phyloP scores from a whole-genome alignment of 768 basidiomycete species.

The Podaxis pistillaris region DNA sequence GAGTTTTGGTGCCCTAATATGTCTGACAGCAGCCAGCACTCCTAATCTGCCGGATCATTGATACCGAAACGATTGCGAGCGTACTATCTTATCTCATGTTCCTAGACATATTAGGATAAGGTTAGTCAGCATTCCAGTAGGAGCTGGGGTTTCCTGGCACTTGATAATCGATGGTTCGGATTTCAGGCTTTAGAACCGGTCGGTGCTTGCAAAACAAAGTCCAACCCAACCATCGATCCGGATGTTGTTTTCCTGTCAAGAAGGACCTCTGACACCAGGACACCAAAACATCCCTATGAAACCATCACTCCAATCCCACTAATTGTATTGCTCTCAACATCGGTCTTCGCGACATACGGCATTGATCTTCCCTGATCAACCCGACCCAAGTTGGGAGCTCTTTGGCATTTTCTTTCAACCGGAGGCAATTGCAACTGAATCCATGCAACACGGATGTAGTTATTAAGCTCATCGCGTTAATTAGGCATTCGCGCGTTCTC shows the following conservation, averaged over 20 bases:
- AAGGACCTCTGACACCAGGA: not conserved
- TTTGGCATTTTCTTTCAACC: conserved; percentile 15
- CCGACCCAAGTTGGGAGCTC: not conserved
- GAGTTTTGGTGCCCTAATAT: not conserved
- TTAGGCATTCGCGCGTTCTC: not conserved
- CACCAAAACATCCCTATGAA: not conserved
- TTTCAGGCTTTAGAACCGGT: no score
- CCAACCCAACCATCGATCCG: not conserved
- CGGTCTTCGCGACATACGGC: not conserved
- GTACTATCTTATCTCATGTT: not conserved
- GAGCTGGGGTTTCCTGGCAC: no score
- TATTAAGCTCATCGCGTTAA: conserved; percentile 5
- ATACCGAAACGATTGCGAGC: not conserved
- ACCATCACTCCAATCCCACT: not conserved
- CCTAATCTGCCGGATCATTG: not conserved
- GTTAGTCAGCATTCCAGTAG: not conserved
- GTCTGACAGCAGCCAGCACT: no score
- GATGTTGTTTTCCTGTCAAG: not conserved
- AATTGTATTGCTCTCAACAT: not conserved
- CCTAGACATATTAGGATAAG: no score
- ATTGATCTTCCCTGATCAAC: not conserved
- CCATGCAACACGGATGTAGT: not conserved
- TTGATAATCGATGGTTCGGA: no score
- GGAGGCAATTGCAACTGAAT: conserved; percentile 10
- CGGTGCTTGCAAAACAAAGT: not conserved